Percentiles rank a stretch among this genome's conserved stretches.
Evolutionary conservation across 2,329 filamentous ascomycete genomes (phyloP).

Genomic region (Penicillium sp.): DNA sequence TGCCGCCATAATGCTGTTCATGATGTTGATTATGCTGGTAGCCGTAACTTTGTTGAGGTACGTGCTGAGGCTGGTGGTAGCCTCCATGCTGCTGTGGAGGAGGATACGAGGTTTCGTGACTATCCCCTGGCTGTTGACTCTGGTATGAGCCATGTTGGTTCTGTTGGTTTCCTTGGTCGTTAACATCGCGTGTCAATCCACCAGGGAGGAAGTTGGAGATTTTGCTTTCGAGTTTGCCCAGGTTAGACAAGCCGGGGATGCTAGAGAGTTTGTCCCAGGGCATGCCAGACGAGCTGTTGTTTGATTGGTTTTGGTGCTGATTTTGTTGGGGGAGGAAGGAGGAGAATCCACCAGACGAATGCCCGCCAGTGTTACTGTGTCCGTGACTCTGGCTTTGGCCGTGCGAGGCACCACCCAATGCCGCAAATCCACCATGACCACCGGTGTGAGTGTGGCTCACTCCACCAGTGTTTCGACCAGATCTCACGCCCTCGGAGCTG

Average conservation of each 20-base stretch:
- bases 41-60: neutral
- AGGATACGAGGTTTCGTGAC: neutral
- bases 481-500: conserved; percentile 70
- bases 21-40: neutral
- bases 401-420: conserved; percentile 17
- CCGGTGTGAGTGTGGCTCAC: conserved; percentile 29
- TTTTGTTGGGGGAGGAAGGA: conserved; percentile 18
- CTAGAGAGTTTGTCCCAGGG: conserved; percentile 21
- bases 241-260: conserved; percentile 30
- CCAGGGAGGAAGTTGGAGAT: conserved; percentile 26
- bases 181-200: conserved; percentile 9
- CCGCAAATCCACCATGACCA: conserved; percentile 19
- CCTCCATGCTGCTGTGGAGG: neutral
- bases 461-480: conserved; percentile 58
- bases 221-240: conserved; percentile 29
- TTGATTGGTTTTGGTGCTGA: conserved; percentile 8
- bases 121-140: neutral
- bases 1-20: neutral
- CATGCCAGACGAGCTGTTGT: conserved; percentile 13
- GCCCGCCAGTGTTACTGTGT: conserved; percentile 6
- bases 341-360: conserved; percentile 14
- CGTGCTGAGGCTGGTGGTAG: neutral
- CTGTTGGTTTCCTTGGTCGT: neutral
- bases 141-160: neutral
- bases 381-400: conserved; percentile 16